phyloP scores from a whole-genome alignment of 176 grass and related monocot genomes.

The Ensete glaucum region DNA sequence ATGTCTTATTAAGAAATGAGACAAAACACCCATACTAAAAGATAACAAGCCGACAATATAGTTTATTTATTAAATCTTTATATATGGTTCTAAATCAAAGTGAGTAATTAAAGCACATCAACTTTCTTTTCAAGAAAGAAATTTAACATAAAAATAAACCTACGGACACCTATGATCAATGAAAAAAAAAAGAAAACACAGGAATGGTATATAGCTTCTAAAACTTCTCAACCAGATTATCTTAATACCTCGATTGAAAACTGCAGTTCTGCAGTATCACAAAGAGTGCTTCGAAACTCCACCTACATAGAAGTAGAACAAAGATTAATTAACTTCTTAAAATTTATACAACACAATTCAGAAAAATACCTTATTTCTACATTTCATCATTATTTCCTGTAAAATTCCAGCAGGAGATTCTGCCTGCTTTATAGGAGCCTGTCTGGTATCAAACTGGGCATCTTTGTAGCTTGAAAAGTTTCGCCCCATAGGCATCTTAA shows the following conservation, averaged over 20 bases:
- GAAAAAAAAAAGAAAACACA: neutral
- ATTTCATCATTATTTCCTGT: conserved; percentile 53
- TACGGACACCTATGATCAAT: no score
- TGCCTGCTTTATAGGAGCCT: conserved; percentile 21
- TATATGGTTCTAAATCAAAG: no score
- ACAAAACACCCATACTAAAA: no score
- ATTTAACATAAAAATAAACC: no score
- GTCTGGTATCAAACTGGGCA: conserved; percentile 28
- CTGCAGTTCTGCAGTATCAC: conserved; percentile 49
- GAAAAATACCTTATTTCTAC: conserved; percentile 70
- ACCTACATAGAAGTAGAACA: conserved; percentile 41
- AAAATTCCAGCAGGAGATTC: conserved; percentile 41
- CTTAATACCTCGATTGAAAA: conserved; percentile 70
- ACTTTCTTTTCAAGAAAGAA: no score
- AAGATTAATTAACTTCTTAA: conserved; percentile 4
- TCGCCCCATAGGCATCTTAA: conserved; percentile 13
- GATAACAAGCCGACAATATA: no score
- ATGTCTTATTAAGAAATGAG: no score
- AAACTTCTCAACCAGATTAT: neutral
- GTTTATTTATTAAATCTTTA: no score
- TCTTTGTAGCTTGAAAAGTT: conserved; percentile 30
- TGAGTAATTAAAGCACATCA: no score
- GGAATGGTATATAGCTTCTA: neutral
- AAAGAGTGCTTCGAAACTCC: conserved; percentile 57
- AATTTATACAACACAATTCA: conserved; percentile 8